Evolutionary conservation across 176 grass and related monocot genomes (phyloP).

Genomic region (Aegilops umbellulata): DNA sequence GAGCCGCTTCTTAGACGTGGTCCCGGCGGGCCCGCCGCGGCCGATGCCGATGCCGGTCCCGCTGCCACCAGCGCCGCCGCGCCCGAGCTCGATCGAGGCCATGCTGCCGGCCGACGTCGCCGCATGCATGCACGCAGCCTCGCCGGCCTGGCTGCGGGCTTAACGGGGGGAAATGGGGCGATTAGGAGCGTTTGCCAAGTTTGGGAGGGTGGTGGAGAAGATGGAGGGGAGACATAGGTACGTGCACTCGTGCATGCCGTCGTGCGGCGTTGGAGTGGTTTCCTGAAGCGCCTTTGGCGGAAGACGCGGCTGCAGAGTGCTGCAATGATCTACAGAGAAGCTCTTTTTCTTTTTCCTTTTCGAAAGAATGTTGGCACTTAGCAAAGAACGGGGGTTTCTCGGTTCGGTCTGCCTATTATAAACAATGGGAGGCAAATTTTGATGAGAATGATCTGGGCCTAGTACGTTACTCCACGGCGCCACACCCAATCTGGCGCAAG

Average conservation of each 20-base stretch:
- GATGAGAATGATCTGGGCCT: no score
- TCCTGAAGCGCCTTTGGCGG: constrained; percentile 16
- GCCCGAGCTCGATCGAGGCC: constrained; percentile 23
- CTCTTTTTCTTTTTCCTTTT: no score
- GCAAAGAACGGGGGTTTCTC: no score
- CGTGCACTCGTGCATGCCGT: constrained; percentile 14
- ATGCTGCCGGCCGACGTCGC: constrained; percentile 40
- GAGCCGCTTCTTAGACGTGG: constrained; percentile 44
- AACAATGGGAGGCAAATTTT: no score
- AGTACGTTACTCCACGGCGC: no score
- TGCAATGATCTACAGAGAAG: no score
- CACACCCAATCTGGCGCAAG: no score
- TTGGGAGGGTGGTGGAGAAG: constrained; percentile 7
- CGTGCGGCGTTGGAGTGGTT: neutral
- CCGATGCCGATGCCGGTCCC: neutral
- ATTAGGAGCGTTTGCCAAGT: constrained; percentile 35
- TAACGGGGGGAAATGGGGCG: neutral
- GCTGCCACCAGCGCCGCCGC: neutral
- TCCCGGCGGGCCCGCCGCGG: neutral
- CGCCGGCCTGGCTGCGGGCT: constrained; percentile 33
- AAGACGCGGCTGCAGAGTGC: neutral
- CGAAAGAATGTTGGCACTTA: no score
- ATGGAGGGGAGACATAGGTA: neutral
- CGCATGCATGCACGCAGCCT: constrained; percentile 41
- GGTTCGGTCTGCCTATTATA: no score